Evolutionary conservation across 2,329 filamentous ascomycete genomes (phyloP), one percentile per base, ranked within the genome.

Genomic region (Neopestalotiopsis rosae): DNA sequence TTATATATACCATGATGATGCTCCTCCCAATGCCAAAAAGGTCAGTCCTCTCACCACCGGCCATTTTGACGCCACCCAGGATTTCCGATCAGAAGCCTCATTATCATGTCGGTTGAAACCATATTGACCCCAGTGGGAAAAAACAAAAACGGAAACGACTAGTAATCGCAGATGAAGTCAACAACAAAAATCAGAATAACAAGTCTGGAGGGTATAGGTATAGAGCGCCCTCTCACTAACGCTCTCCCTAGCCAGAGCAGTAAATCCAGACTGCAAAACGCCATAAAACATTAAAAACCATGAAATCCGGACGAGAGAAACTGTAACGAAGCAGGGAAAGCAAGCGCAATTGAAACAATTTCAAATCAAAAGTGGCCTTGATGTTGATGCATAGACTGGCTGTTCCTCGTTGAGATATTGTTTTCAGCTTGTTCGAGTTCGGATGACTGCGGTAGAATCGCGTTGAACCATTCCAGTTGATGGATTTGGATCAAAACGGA

Each of bases 201-300:
- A 63, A 42, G n/a, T 42, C 38, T 34, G 40, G 59, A 42, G 24
- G 65, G 68, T 66, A 66, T 69, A 63, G 52, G 68, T 66, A 61
- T 69, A 63, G 52, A 63, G 45, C 62, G 68, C 68, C 34, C 64
- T 61, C 68, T 69, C 68, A 67, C 68, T 67, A 65, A 62, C 68
- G 68, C 68, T 67, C 66, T 45, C 61, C 28, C 57, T 34, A 42
- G 17, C 42, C 42, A 67, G 45, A 67, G 20, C 66, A n/a, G 17
- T 45, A 34, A 57, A 20, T 42, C 34, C 34, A 40, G n/a, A n/a
- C 65, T 9, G 13, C 32, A 2, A 9, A 28, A 61, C 56, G 40
- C 28, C 32, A 24, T 20, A 61, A 32, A 28, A 7, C 57, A 13
- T n/a, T 20, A n/a, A 24, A 49, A 34, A 24, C 34, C n/a, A 52